Conservation (phyloP, 331 rosid species). For the Spiraea crenata region DNA sequence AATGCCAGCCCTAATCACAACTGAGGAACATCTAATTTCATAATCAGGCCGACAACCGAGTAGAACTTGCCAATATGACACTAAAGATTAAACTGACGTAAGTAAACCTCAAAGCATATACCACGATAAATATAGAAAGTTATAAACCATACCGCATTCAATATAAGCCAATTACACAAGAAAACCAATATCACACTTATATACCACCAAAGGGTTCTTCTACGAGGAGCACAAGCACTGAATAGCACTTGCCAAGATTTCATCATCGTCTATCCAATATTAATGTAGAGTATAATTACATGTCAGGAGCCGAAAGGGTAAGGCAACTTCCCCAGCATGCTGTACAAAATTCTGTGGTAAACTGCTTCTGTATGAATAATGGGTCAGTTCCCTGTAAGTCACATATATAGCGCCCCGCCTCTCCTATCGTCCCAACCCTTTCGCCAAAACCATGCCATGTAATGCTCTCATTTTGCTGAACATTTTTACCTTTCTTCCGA, state of each 20-base stretch:
- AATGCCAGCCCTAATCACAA: too few relatives aligned
- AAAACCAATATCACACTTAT: slow-evolving; percentile 41
- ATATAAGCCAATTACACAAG: slow-evolving; percentile 35
- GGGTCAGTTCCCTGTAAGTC: slow-evolving; percentile 31
- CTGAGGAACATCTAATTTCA: too few relatives aligned
- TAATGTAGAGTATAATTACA: slow-evolving; percentile 67
- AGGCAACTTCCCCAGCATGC: slow-evolving; percentile 54
- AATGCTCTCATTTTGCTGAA: slow-evolving; percentile 44
- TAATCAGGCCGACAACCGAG: too few relatives aligned
- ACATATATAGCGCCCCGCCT: slow-evolving; percentile 28
- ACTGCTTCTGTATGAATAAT: slow-evolving; percentile 34
- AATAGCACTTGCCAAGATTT: slow-evolving; percentile 11
- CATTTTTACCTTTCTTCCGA: slow-evolving; percentile 54
- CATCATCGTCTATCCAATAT: slow-evolving; percentile 28
- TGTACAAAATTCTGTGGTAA: slow-evolving; percentile 48
- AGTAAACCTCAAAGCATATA: not conserved
- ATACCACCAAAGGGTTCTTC: slow-evolving; percentile 37
- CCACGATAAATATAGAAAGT: not conserved
- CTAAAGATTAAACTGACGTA: not conserved
- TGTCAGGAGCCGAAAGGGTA: slow-evolving; percentile 80
- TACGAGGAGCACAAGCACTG: slow-evolving; percentile 7
- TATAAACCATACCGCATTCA: not conserved
- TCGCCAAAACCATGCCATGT: slow-evolving; percentile 77
- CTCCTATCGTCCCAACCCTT: slow-evolving; percentile 55
- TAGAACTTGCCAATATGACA: too few relatives aligned